phyloP scores from a whole-genome alignment of 257 asterid genomes.

The Anisodus tanguticus region DNA sequence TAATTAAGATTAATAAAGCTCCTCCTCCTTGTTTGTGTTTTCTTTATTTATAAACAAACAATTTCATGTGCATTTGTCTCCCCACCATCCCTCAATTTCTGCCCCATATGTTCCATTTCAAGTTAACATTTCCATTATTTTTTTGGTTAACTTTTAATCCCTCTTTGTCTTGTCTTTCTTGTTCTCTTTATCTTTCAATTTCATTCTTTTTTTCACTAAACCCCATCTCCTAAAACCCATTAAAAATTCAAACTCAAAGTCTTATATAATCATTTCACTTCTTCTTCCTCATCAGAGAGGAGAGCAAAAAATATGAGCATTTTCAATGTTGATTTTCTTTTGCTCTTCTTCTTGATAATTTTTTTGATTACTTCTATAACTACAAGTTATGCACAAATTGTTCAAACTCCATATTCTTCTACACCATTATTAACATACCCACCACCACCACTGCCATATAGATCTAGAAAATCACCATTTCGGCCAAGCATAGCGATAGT shows the following conservation, averaged over 20 bases:
- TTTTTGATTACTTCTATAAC: constrained; percentile 9
- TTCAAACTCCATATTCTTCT: background rate
- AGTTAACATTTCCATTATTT: background rate
- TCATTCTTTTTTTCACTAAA: background rate
- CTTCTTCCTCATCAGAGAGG: background rate
- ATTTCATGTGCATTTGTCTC: constrained; percentile 26
- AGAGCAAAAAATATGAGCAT: constrained; percentile 43
- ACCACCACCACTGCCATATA: constrained; percentile 5
- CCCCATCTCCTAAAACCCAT: constrained; percentile 22
- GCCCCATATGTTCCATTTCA: constrained; percentile 3
- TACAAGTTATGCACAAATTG: background rate
- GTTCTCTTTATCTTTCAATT: constrained; percentile 15
- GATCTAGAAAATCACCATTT: constrained; percentile 36
- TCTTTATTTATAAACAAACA: background rate
- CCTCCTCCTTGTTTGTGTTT: background rate
- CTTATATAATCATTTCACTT: background rate
- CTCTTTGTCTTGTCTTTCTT: constrained; percentile 36
- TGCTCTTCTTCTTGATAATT: constrained; percentile 29
- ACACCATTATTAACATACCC: constrained; percentile 24
- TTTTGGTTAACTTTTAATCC: constrained; percentile 20
- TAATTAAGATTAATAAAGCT: background rate
- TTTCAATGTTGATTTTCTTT: constrained; percentile 27
- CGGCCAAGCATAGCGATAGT: constrained; percentile 60
- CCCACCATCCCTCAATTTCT: constrained; percentile 6
- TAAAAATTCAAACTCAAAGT: background rate